phyloP scores from a whole-genome alignment of 1,139 yeast genomes.

The Taphrina populina region DNA sequence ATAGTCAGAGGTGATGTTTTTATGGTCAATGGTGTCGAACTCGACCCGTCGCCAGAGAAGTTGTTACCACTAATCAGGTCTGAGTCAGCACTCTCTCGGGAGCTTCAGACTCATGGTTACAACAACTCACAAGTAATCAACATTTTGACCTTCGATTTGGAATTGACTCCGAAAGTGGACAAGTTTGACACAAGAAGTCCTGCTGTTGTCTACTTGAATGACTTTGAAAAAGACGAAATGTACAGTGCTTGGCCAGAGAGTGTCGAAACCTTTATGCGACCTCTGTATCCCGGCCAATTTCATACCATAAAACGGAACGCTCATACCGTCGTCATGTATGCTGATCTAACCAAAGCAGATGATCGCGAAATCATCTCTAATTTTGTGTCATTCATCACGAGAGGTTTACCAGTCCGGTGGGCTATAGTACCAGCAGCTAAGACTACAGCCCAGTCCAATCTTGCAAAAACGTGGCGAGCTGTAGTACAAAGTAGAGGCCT shows the following conservation, averaged over 20 bases:
- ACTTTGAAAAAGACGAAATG: constrained; percentile 62
- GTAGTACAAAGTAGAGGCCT: constrained; percentile 5
- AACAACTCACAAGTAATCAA: constrained; percentile 38
- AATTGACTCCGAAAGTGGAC: constrained; percentile 39
- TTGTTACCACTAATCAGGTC: constrained; percentile 43
- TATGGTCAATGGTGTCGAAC: constrained; percentile 46
- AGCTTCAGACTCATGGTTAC: constrained; percentile 39
- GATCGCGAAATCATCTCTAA: constrained; percentile 50
- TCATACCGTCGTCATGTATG: constrained; percentile 68
- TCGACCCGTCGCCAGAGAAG: constrained; percentile 37
- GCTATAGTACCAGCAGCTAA: constrained; percentile 68
- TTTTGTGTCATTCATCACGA: constrained; percentile 43
- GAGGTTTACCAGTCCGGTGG: constrained; percentile 71
- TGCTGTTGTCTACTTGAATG: constrained; percentile 64
- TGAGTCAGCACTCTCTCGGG: constrained; percentile 42
- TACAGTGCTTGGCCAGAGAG: constrained; percentile 52
- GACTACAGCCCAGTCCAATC: constrained; percentile 26
- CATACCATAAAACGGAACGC: constrained; percentile 73
- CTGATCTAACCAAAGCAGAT: constrained; percentile 59
- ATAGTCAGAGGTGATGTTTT: constrained; percentile 44
- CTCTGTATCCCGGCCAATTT: constrained; percentile 54
- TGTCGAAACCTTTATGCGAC: constrained; percentile 24
- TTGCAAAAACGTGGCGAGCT: constrained; percentile 37
- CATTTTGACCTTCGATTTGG: constrained; percentile 38
- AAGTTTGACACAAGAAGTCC: constrained; percentile 51